phyloP scores from a whole-genome alignment of 1,284 basidiomycete species.

The Filobasidium uniguttulatum region DNA sequence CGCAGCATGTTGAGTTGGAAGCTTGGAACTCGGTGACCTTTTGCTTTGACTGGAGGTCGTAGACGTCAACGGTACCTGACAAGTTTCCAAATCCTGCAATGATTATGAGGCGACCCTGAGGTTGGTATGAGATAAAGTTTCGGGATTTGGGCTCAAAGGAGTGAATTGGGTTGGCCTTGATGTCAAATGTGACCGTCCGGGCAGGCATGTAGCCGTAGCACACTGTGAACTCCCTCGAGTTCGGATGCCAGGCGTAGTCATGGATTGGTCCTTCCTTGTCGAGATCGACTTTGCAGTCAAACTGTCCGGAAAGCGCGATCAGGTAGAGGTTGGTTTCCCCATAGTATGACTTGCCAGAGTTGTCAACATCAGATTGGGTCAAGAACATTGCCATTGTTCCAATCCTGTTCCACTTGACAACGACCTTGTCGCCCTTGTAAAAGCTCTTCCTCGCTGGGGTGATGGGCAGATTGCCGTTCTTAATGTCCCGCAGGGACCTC shows the following conservation, averaged over 20 bases:
- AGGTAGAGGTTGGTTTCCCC: slow-evolving; percentile 94
- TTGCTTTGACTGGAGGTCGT: slow-evolving; percentile 70
- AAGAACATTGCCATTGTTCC: slow-evolving; percentile 60
- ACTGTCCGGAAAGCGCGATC: slow-evolving; percentile 85
- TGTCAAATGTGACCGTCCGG: slow-evolving; percentile 80
- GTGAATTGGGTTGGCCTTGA: slow-evolving; percentile 72
- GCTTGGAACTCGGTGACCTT: slow-evolving; percentile 61
- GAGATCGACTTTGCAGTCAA: slow-evolving; percentile 78
- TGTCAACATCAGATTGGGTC: slow-evolving; percentile 92
- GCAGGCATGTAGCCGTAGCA: slow-evolving; percentile 97
- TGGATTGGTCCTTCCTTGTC: slow-evolving; percentile 96
- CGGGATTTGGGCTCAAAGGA: slow-evolving; percentile 80
- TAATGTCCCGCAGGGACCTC: slow-evolving; percentile 41
- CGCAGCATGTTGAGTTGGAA: slow-evolving; percentile 85
- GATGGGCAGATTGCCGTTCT: slow-evolving; percentile 24
- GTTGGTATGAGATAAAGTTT: slow-evolving; percentile 91
- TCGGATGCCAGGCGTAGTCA: slow-evolving; percentile 95
- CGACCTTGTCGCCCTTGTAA: slow-evolving; percentile 87
- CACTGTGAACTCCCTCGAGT: slow-evolving; percentile 89
- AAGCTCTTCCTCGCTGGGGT: slow-evolving; percentile 62
- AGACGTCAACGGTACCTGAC: slow-evolving; percentile 81
- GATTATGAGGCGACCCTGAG: slow-evolving; percentile 75
- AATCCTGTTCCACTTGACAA: slow-evolving; percentile 91
- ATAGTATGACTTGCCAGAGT: slow-evolving; percentile 94
- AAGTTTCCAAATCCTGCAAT: slow-evolving; percentile 94